Conservation (phyloP, 257 asterid species). For the Scutellaria baicalensis region DNA sequence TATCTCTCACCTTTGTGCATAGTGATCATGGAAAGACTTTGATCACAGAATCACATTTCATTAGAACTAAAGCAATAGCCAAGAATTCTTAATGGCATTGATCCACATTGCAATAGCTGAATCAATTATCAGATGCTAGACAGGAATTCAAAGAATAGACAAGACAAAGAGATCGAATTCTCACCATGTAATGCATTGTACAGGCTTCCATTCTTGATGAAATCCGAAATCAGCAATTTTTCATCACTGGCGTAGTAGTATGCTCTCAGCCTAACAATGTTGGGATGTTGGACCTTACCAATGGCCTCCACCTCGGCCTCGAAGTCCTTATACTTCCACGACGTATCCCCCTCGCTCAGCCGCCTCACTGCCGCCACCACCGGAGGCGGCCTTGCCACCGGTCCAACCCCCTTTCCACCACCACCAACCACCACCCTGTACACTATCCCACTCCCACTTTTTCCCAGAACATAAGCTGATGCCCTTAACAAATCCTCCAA, state of each 20-base stretch:
- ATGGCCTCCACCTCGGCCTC: conserved; percentile 81
- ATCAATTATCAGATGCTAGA: too few relatives aligned
- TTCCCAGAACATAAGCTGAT: conserved; percentile 95
- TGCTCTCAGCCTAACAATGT: conserved; percentile 76
- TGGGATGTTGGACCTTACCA: conserved; percentile 70
- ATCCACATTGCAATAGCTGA: too few relatives aligned
- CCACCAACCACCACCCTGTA: conserved; percentile 82
- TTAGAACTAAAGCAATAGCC: too few relatives aligned
- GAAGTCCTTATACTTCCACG: conserved; percentile 73
- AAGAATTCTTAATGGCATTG: too few relatives aligned
- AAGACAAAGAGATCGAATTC: background rate
- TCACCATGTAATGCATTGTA: conserved; percentile 78
- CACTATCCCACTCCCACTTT: conserved; percentile 86
- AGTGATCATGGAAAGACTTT: too few relatives aligned
- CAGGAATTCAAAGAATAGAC: background rate
- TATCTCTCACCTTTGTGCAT: too few relatives aligned
- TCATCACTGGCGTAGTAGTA: conserved; percentile 90
- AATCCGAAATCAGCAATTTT: conserved; percentile 74
- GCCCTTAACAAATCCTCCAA: conserved; percentile 95
- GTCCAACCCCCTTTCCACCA: conserved; percentile 39
- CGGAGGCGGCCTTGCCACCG: conserved; percentile 14
- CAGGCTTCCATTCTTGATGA: conserved; percentile 72
- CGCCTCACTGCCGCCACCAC: conserved; percentile 77
- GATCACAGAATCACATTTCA: too few relatives aligned
- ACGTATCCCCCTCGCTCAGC: conserved; percentile 71